Percentiles rank a stretch among this genome's conserved stretches.
phyloP scores from a whole-genome alignment of 306 rosid species.

The Vigna trinervia region DNA sequence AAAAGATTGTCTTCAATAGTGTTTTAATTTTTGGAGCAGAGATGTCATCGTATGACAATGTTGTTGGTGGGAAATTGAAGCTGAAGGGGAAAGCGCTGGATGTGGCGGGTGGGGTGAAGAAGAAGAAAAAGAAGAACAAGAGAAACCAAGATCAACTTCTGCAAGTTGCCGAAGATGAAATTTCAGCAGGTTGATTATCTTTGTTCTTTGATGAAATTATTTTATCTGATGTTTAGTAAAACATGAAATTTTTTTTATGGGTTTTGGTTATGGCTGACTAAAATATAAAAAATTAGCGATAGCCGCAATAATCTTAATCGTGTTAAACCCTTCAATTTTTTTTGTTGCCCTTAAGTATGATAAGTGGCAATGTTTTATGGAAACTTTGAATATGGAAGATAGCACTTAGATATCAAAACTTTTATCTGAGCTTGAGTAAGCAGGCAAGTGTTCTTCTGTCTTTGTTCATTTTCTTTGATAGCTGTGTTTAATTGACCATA shows the following conservation, averaged over 20 bases:
- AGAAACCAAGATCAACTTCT: constrained; percentile 62
- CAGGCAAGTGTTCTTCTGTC: constrained; percentile 18
- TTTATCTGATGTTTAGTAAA: constrained; percentile 2
- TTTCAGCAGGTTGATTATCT: constrained; percentile 55
- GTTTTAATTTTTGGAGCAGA: neutral
- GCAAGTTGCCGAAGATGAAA: constrained; percentile 59
- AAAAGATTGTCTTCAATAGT: neutral
- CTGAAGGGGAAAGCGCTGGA: constrained; percentile 99
- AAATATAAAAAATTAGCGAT: neutral
- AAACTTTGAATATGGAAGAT: neutral
- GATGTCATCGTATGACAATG: constrained; percentile 85
- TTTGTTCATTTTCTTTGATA: neutral
- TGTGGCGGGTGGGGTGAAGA: constrained; percentile 89
- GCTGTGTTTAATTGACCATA: neutral
- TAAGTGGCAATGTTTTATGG: neutral
- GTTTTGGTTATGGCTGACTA: constrained; percentile 1
- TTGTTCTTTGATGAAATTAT: constrained; percentile 4
- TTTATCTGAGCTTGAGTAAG: neutral
- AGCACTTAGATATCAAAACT: neutral
- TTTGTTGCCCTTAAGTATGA: neutral
- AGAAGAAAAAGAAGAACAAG: constrained; percentile 87
- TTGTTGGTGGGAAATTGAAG: constrained; percentile 92
- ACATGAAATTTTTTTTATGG: too few species aligned
- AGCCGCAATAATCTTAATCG: neutral
- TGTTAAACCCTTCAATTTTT: neutral